Percentiles rank a stretch among this genome's conserved stretches.
These are phyloP conservation scores for Hondaea fermentalgiana DNA, from an alignment of 108 stramenopile genomes.

Conservation along the genomic window DNA sequence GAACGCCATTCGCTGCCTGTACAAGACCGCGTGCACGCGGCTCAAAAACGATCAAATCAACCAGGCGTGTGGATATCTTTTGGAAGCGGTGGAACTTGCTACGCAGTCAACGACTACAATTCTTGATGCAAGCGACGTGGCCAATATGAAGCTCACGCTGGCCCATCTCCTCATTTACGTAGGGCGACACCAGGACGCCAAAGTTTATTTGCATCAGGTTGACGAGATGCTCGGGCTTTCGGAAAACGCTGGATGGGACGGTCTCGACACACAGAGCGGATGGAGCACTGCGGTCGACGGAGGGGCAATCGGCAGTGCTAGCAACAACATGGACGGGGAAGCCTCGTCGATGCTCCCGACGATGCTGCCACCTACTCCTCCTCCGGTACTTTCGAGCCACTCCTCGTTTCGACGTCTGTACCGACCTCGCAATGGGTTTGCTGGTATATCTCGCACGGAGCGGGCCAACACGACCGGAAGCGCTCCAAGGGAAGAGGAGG, in stretches of 20 bases:
- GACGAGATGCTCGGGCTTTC: neutral
- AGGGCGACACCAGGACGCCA: neutral
- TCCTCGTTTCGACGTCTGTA: slow-evolving; percentile 1
- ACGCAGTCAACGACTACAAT: neutral
- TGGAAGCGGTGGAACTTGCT: neutral
- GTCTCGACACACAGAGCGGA: neutral
- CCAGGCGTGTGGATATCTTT: neutral
- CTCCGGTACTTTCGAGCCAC: neutral
- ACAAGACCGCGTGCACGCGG: neutral
- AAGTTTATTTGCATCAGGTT: neutral
- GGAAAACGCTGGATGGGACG: neutral
- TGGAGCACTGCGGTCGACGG: neutral
- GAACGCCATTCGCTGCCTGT: neutral
- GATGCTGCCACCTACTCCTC: neutral
- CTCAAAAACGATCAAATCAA: neutral
- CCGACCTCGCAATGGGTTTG: neutral
- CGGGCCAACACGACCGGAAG: neutral
- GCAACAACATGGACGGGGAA: neutral
- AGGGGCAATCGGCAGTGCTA: neutral
- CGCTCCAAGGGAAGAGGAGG: no score
- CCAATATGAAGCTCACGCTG: neutral
- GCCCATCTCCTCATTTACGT: neutral
- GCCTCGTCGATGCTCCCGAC: neutral
- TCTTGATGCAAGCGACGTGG: neutral
- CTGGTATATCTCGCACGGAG: neutral